These are phyloP conservation scores for Amanita inopinata DNA, from an alignment of 768 basidiomycete genomes.

Conservation along the genomic window DNA sequence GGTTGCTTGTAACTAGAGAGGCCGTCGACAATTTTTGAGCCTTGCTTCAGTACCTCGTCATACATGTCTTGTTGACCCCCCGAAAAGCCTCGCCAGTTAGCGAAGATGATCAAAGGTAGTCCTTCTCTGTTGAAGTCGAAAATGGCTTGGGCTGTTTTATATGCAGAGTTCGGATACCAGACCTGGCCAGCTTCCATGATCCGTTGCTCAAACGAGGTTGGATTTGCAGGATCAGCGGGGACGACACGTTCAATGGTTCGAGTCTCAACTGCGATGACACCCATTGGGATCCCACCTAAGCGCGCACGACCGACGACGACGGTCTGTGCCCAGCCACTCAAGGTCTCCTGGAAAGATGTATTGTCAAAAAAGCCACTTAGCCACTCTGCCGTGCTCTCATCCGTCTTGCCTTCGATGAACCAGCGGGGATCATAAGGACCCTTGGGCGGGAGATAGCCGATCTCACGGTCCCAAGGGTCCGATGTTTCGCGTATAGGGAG, in stretches of 20 bases:
- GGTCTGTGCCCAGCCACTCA: conserved; percentile 98
- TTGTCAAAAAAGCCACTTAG: conserved; percentile 93
- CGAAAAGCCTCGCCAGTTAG: conserved; percentile 99
- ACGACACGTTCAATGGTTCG: conserved; percentile 94
- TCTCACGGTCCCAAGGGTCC: conserved; percentile 88
- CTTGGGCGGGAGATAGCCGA: conserved; percentile 85
- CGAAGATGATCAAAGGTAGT: conserved; percentile 94
- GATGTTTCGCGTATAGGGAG: conserved; percentile 68
- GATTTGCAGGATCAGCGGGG: conserved; percentile 96
- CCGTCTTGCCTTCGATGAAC: conserved; percentile 92
- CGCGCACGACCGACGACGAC: conserved; percentile 96
- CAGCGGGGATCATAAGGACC: conserved; percentile 94
- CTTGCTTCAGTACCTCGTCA: conserved; percentile 94
- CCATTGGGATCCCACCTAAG: conserved; percentile 93
- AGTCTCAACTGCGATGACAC: conserved; percentile 97
- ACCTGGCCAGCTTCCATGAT: conserved; percentile 99
- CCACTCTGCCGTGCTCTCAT: conserved; percentile 72
- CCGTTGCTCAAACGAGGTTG: conserved; percentile 90
- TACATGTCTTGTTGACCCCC: conserved; percentile 99
- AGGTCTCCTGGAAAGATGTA: conserved; percentile 95
- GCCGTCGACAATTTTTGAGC: conserved; percentile 97
- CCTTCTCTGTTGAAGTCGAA: conserved; percentile 98
- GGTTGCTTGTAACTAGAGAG: conserved; percentile 95
- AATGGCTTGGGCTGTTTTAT: conserved; percentile 99
- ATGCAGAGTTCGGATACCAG: conserved; percentile 99